phyloP scores from a whole-genome alignment of 2,329 filamentous ascomycete species.

The Thelonectria rubi region DNA sequence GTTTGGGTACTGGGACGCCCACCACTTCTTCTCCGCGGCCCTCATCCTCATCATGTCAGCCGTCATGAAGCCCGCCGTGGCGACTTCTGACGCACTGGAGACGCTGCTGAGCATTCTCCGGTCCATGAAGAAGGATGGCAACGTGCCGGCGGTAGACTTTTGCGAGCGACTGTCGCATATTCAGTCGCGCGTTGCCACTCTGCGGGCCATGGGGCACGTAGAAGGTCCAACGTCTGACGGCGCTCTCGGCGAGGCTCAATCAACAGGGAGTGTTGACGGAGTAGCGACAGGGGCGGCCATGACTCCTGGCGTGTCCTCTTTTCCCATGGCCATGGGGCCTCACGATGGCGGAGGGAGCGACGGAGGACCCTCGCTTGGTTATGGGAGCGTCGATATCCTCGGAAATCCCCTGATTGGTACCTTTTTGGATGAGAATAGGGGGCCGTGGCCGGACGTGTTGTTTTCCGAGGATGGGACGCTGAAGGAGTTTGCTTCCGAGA shows the following conservation, averaged over 20 bases:
- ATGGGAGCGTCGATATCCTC: conserved; percentile 36
- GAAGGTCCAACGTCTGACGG: conserved; percentile 13
- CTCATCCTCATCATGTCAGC: conserved; percentile 61
- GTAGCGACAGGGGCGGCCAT: background rate
- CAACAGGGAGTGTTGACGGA: background rate
- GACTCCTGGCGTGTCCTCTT: background rate
- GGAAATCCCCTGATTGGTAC: conserved; percentile 41
- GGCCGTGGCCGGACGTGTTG: conserved; percentile 39
- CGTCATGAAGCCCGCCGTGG: conserved; percentile 41
- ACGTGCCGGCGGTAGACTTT: conserved; percentile 43
- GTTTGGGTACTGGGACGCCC: conserved; percentile 66
- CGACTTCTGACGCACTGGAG: conserved; percentile 42
- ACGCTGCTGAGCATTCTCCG: conserved; percentile 43
- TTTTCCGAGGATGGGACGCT: conserved; percentile 41
- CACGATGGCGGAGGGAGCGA: background rate
- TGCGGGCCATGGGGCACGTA: conserved; percentile 27
- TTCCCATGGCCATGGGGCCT: conserved; percentile 21
- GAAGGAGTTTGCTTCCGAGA: conserved; percentile 40
- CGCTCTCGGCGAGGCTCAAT: background rate
- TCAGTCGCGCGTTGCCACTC: conserved; percentile 28
- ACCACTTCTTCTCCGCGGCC: conserved; percentile 63
- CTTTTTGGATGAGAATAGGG: conserved; percentile 41
- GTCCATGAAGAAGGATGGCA: conserved; percentile 44
- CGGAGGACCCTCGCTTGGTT: conserved; percentile 17
- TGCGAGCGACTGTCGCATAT: conserved; percentile 43